These are phyloP conservation scores for Exobasidium cylindrosporum DNA, from an alignment of 1,284 basidiomycete species.

Conservation along the genomic window DNA sequence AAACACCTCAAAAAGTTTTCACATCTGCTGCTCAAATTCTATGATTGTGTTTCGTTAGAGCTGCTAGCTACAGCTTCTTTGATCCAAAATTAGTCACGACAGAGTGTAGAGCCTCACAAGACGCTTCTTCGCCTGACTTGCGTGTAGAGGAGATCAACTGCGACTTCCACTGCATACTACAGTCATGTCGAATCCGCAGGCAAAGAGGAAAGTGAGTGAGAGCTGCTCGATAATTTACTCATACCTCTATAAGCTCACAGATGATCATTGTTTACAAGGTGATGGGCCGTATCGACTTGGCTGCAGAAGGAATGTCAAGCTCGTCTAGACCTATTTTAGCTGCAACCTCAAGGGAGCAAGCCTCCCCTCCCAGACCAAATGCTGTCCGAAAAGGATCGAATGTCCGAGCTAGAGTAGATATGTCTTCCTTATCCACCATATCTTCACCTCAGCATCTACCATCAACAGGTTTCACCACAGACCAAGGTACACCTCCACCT, in stretches of 20 bases:
- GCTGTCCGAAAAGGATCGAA: background rate
- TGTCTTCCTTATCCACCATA: background rate
- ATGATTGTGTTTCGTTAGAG: no score
- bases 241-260: background rate
- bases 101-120: no score
- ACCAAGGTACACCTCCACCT: no score
- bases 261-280: conserved; percentile 9
- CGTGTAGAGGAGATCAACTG: no score
- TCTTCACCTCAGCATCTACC: background rate
- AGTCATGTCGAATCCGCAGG: conserved; percentile 10
- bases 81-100: no score
- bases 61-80: no score
- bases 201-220: conserved; percentile 16
- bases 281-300: conserved; percentile 19
- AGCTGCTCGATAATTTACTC: background rate
- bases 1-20: no score
- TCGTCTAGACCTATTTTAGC: background rate
- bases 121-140: no score
- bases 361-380: background rate
- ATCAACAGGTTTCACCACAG: no score
- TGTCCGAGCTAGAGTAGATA: conserved; percentile 1
- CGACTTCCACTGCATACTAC: background rate
- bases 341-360: background rate
- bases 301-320: background rate
- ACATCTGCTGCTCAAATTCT: no score